These are phyloP conservation scores for Heliamphora exappendiculata DNA, from an alignment of 148 eudicot species.

Conservation along the genomic window DNA sequence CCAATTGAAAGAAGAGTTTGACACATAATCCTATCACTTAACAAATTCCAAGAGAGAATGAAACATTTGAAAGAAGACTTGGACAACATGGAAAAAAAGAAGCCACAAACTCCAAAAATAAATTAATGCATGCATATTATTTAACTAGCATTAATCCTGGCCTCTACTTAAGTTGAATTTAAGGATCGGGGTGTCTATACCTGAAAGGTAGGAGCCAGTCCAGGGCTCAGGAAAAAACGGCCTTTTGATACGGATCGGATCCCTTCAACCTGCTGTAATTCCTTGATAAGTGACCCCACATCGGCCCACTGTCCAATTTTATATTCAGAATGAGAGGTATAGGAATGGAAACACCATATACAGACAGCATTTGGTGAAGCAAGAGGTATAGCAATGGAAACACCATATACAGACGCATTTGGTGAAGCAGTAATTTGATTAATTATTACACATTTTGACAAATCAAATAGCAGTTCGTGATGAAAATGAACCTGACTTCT, in stretches of 20 bases:
- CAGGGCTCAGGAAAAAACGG: slow-evolving; percentile 86
- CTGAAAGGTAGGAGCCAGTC: slow-evolving; percentile 98
- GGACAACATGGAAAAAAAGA: neutral
- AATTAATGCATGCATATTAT: neutral
- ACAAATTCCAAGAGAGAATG: neutral
- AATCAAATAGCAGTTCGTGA: neutral
- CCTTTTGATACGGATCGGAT: slow-evolving; percentile 75
- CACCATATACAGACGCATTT: too few species aligned
- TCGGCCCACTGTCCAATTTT: slow-evolving; percentile 68
- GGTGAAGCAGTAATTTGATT: neutral
- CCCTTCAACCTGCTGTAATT: slow-evolving; percentile 59
- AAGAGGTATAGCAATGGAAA: too few species aligned
- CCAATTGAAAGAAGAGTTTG: too few species aligned
- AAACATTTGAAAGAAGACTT: neutral
- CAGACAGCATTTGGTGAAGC: neutral
- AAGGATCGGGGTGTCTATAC: slow-evolving; percentile 21
- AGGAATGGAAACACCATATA: slow-evolving; percentile 5
- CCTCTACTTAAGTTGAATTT: neutral
- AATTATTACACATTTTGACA: neutral
- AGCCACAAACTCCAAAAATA: neutral
- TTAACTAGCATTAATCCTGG: neutral
- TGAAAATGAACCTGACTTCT: neutral
- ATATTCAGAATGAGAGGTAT: slow-evolving; percentile 6
- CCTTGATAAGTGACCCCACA: slow-evolving; percentile 72
- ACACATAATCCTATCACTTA: neutral